These are phyloP conservation scores for Globisporangium canariense DNA, from an alignment of 352 stramenopile genomes.

Conservation along the genomic window DNA sequence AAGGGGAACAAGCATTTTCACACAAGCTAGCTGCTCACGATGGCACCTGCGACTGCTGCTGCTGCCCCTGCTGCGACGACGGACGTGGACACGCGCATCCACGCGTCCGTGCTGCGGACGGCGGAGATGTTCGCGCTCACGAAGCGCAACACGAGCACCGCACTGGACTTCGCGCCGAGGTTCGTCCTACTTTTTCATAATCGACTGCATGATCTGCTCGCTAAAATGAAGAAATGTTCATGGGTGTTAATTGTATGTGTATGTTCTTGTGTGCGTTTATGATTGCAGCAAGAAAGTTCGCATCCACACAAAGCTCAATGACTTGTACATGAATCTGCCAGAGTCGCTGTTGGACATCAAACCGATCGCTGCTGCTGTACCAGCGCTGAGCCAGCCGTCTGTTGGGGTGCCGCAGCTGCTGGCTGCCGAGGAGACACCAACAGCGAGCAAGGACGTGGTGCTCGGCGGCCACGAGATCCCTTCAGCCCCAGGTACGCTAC, in stretches of 20 bases:
- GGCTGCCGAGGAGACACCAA: conserved; percentile 13
- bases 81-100: conserved; percentile 41
- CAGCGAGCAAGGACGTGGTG: conserved; percentile 16
- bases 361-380: conserved; percentile 6
- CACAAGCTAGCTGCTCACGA: not conserved
- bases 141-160: conserved; percentile 42
- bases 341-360: conserved; percentile 44
- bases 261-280: conserved; percentile 6
- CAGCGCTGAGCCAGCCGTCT: conserved; percentile 9
- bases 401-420: conserved; percentile 4
- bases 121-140: conserved; percentile 71
- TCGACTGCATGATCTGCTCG: not conserved
- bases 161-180: conserved; percentile 61
- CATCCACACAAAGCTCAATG: conserved; percentile 62
- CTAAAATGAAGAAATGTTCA: conserved; percentile 2
- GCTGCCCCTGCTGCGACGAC: not conserved
- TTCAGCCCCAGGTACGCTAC: conserved; percentile 11
- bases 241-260: not conserved
- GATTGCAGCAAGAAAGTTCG: conserved; percentile 66
- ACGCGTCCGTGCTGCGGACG: conserved; percentile 60
- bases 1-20: not conserved
- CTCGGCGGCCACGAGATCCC: conserved; percentile 14
- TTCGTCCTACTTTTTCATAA: conserved; percentile 13
- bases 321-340: conserved; percentile 52
- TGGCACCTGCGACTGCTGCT: not conserved